Conservation (phyloP, 768 basidiomycete genomes). For the Rubroboletus pulcherrimus region DNA sequence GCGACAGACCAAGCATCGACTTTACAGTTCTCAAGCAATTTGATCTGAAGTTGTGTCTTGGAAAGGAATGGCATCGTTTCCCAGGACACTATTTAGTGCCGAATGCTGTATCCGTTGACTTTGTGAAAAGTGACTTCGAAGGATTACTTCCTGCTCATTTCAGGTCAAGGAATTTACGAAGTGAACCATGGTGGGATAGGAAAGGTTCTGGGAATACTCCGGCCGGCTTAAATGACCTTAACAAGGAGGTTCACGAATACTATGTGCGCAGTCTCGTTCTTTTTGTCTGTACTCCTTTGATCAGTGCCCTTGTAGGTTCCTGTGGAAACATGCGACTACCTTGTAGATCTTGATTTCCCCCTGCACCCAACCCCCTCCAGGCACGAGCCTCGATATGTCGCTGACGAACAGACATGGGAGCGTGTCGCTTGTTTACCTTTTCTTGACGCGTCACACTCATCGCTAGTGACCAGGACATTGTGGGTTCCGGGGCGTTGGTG, state of each 20-base stretch:
- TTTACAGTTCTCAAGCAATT: slow-evolving; percentile 65
- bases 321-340: slow-evolving; percentile 74
- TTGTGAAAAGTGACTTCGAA: slow-evolving; percentile 88
- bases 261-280: slow-evolving; percentile 54
- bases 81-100: slow-evolving; percentile 89
- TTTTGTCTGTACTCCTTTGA: slow-evolving; percentile 1
- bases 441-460: slow-evolving; percentile 76
- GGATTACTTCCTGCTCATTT: slow-evolving; percentile 89
- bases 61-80: slow-evolving; percentile 96
- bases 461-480: slow-evolving; percentile 66
- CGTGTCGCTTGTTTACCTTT: slow-evolving; percentile 77
- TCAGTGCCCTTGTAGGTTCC: slow-evolving; percentile 49
- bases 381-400: slow-evolving; percentile 78
- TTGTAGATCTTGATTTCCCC: slow-evolving; percentile 89
- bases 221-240: slow-evolving; percentile 79
- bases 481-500: slow-evolving; percentile 75
- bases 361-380: slow-evolving; percentile 49
- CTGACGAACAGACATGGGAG: slow-evolving; percentile 70
- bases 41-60: slow-evolving; percentile 76
- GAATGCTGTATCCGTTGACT: slow-evolving; percentile 75
- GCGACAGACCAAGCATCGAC: slow-evolving; percentile 49
- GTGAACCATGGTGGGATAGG: slow-evolving; percentile 34
- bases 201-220: slow-evolving; percentile 62
- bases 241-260: slow-evolving; percentile 69
- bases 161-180: slow-evolving; percentile 26